A percentile compares a stretch with the other conserved stretches of the same genome.
Evolutionary conservation across 148 eudicot genomes (phyloP).

Genomic region (Dysphania ambrosioides): DNA sequence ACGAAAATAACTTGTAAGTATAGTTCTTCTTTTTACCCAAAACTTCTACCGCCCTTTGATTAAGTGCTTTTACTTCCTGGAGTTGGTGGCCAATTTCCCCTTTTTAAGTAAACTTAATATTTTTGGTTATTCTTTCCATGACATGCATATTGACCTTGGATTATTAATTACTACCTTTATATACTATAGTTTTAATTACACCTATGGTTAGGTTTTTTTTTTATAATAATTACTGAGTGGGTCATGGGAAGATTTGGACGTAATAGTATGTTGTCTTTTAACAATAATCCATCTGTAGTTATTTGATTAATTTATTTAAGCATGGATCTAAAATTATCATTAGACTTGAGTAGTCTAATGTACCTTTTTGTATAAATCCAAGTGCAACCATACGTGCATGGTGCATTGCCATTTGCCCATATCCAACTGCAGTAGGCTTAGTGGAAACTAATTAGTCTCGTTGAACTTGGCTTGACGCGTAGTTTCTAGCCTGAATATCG

Average conservation of each 20-base stretch:
- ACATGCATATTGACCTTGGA: conserved; percentile 20
- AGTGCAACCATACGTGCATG: neutral
- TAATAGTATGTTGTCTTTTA: conserved; percentile 16
- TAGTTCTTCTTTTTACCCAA: neutral
- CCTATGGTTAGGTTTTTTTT: conserved; percentile 12
- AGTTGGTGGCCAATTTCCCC: conserved; percentile 17
- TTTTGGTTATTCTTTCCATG: neutral
- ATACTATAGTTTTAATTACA: neutral
- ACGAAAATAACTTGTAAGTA: neutral
- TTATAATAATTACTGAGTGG: conserved; percentile 15
- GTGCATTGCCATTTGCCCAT: too few relatives aligned
- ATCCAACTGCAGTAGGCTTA: too few relatives aligned
- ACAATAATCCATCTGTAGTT: conserved; percentile 13
- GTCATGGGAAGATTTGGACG: conserved; percentile 14
- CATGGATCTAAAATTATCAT: conserved; percentile 20
- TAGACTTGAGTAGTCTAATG: conserved; percentile 16
- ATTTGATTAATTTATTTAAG: conserved; percentile 19
- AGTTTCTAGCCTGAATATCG: too few relatives aligned
- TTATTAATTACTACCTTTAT: neutral
- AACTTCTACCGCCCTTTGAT: conserved; percentile 12
- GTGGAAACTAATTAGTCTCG: too few relatives aligned
- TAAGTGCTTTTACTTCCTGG: conserved; percentile 15
- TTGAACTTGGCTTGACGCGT: too few relatives aligned
- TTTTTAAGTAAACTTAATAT: neutral
- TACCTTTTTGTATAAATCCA: conserved; percentile 7